phyloP scores from a whole-genome alignment of 192 early-diverging fungal genomes.

The Backusella psychrophila region DNA sequence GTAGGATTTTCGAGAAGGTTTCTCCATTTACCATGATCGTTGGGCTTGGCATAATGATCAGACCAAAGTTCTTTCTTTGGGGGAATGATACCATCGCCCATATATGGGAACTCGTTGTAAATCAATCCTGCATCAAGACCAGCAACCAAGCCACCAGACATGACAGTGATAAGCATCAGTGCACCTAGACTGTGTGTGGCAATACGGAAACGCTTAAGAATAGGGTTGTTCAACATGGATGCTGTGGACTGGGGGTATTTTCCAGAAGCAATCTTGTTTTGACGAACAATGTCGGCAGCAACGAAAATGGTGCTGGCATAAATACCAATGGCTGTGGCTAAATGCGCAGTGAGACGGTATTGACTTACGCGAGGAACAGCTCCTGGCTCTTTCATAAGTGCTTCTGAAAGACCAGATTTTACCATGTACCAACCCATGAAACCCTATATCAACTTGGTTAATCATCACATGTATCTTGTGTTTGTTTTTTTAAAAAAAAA shows the following conservation, averaged over 20 bases:
- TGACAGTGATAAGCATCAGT: constrained; percentile 81
- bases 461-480: neutral
- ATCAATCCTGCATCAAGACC: constrained; percentile 95
- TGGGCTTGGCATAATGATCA: constrained; percentile 43
- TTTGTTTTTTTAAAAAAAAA: neutral
- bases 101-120: constrained; percentile 96
- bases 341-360: constrained; percentile 89
- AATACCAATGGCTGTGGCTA: constrained; percentile 85
- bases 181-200: constrained; percentile 59
- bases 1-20: constrained; percentile 94
- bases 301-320: constrained; percentile 75
- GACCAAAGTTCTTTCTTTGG: constrained; percentile 63
- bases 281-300: constrained; percentile 76
- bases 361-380: constrained; percentile 91
- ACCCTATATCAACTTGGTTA: constrained; percentile 50
- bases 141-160: constrained; percentile 94
- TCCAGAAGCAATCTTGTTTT: constrained; percentile 58
- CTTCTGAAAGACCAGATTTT: constrained; percentile 82
- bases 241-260: constrained; percentile 38
- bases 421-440: constrained; percentile 99
- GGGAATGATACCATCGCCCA: constrained; percentile 87
- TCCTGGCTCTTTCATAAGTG: constrained; percentile 72
- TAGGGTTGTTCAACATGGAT: constrained; percentile 50
- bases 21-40: constrained; percentile 62
- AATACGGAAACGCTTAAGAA: constrained; percentile 59